Evolutionary conservation across 176 grass and related monocot species (phyloP), one percentile per base, ranked within the genome.

Genomic region (Tuctoria greenei): DNA sequence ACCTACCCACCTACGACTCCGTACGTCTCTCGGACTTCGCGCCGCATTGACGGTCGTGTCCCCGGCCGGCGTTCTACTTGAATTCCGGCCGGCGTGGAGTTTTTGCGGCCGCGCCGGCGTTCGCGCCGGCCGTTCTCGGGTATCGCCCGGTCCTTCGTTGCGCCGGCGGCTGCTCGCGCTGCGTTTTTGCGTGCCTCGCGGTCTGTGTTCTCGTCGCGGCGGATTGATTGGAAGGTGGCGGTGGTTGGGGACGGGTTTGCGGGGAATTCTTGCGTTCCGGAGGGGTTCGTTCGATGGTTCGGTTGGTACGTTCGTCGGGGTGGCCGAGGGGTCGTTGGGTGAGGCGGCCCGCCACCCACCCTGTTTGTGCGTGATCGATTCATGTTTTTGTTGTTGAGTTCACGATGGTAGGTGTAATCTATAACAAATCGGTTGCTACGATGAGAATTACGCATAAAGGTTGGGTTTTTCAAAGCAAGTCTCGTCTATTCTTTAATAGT

Each of bases 191-290:
- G 72, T 27, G 17, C 54, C 38, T 62, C 8, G 65, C 12, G 46
- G 56, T 17, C 67, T 72, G 75, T 49, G 83, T 68, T 80, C 5
- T n/a, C 7, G 42, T 44, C 8, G 37, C 47, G 16, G 75, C 36
- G 63, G 58, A 81, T 83, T 77, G 86, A 83, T 88, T 79, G 86
- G 81, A 88, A 83, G 86, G 80, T 83, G 86, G 63, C 69, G 81
- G 86, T 83, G 69, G 86, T 88, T 83, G 80, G 80, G 76, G 61
- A 24, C 65, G 61, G 52, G 49, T 66, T 78, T 36, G 31, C 10
- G 35, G 18, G 40, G 63, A 74, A 67, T 74, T 88, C 64, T 31
- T 9, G 62, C 59, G 62, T 74, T 61, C 52, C 42, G 20, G 36
- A 20, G n/a, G 65, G 65, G 46, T 76, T 56, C 4, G 35, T 64